Evolutionary conservation across 495 filamentous ascomycete species (phyloP).

Genomic region (Bacidia rubella): DNA sequence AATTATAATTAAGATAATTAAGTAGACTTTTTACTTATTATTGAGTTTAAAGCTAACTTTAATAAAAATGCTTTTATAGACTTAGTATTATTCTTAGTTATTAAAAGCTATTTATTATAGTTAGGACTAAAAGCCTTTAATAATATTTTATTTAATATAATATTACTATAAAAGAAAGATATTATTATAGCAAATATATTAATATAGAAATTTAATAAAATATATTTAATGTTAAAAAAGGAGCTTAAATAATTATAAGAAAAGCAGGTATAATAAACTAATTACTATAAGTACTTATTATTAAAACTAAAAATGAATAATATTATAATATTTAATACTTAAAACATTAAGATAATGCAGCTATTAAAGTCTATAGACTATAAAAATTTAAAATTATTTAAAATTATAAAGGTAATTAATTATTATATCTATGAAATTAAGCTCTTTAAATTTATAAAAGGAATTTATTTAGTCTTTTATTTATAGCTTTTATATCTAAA

Average conservation of each 20-base stretch:
- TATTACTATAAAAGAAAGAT: background rate
- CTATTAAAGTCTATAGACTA: background rate
- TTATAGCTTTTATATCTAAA: constrained; percentile 1
- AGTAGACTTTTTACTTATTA: background rate
- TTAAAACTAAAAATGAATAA: background rate
- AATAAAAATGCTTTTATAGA: background rate
- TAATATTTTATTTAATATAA: background rate
- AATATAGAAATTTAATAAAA: background rate
- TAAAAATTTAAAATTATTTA: background rate
- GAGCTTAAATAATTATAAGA: background rate
- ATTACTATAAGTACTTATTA: background rate
- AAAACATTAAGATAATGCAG: background rate
- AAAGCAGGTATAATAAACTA: background rate
- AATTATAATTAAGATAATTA: constrained; percentile 10
- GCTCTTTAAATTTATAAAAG: background rate
- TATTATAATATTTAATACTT: background rate
- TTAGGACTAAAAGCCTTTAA: background rate
- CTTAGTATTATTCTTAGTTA: background rate
- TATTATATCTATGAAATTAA: background rate
- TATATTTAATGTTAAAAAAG: background rate
- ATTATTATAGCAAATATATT: background rate
- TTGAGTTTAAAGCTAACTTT: background rate
- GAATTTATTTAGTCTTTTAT: background rate
- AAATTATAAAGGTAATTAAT: background rate
- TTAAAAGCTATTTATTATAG: background rate